phyloP scores from a whole-genome alignment of 2,329 filamentous ascomycete species.

The Aspergillus vadensis region DNA sequence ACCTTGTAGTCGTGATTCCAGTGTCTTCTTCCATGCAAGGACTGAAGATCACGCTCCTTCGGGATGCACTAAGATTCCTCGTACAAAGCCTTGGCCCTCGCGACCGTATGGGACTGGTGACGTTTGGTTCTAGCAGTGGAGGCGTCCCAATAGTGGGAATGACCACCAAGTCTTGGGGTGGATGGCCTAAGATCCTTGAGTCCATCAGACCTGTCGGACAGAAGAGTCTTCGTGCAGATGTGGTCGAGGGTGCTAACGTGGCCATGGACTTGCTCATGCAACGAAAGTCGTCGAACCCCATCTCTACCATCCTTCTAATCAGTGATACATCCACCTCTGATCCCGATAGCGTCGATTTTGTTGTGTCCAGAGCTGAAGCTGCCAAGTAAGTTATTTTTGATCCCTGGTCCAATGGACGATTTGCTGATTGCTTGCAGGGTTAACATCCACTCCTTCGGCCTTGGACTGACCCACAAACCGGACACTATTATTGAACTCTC shows the following conservation, averaged over 20 bases:
- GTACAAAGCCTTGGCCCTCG: constrained; percentile 85
- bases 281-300: constrained; percentile 90
- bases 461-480: constrained; percentile 95
- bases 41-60: constrained; percentile 93
- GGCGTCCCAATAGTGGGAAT: constrained; percentile 96
- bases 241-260: constrained; percentile 95
- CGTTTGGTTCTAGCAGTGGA: constrained; percentile 91
- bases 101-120: constrained; percentile 95
- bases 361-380: constrained; percentile 92
- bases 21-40: constrained; percentile 99
- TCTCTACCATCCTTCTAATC: constrained; percentile 93
- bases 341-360: constrained; percentile 93
- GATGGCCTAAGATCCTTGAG: constrained; percentile 82
- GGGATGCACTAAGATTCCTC: constrained; percentile 89
- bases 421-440: constrained; percentile 59
- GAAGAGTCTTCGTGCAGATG: constrained; percentile 93
- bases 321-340: constrained; percentile 96
- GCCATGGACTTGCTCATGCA: constrained; percentile 99
- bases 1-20: constrained; percentile 94
- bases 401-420: constrained; percentile 5
- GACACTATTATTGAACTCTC: constrained; percentile 99
- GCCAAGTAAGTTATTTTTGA: constrained; percentile 70
- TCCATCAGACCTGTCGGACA: constrained; percentile 92
- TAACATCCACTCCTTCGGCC: constrained; percentile 91
- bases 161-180: constrained; percentile 91